phyloP scores from a whole-genome alignment of 1,139 yeast species.

The Pichia sp. region DNA sequence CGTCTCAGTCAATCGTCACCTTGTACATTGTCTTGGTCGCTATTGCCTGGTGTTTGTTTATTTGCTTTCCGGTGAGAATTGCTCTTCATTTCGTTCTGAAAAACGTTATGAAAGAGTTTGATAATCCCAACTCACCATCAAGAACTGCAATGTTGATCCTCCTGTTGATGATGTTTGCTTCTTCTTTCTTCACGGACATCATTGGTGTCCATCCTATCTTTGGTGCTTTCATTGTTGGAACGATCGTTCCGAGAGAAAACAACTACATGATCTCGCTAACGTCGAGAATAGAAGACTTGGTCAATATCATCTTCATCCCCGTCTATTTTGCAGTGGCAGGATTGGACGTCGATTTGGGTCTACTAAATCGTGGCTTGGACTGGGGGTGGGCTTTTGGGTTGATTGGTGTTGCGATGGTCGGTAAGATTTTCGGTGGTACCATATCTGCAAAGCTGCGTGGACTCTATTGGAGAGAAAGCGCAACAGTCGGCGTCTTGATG shows the following conservation, averaged over 20 bases:
- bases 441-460: conserved; percentile 59
- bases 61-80: conserved; percentile 53
- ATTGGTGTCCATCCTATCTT: conserved; percentile 67
- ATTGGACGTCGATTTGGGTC: conserved; percentile 60
- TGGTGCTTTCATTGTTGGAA: conserved; percentile 76
- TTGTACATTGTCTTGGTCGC: conserved; percentile 63
- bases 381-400: conserved; percentile 76
- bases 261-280: conserved; percentile 65
- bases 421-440: conserved; percentile 64
- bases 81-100: conserved; percentile 41
- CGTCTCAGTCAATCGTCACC: conserved; percentile 58
- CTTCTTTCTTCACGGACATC: conserved; percentile 74
- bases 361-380: conserved; percentile 57
- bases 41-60: conserved; percentile 61
- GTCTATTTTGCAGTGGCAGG: conserved; percentile 79
- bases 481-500: conserved; percentile 78
- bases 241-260: conserved; percentile 73
- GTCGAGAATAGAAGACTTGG: conserved; percentile 72
- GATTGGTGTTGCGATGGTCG: conserved; percentile 58
- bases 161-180: conserved; percentile 47
- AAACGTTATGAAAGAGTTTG: conserved; percentile 38
- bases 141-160: conserved; percentile 57
- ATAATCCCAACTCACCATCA: conserved; percentile 57
- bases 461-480: conserved; percentile 64
- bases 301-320: conserved; percentile 65